Conservation (phyloP, 768 basidiomycete genomes). For the Lactarius indigo region DNA sequence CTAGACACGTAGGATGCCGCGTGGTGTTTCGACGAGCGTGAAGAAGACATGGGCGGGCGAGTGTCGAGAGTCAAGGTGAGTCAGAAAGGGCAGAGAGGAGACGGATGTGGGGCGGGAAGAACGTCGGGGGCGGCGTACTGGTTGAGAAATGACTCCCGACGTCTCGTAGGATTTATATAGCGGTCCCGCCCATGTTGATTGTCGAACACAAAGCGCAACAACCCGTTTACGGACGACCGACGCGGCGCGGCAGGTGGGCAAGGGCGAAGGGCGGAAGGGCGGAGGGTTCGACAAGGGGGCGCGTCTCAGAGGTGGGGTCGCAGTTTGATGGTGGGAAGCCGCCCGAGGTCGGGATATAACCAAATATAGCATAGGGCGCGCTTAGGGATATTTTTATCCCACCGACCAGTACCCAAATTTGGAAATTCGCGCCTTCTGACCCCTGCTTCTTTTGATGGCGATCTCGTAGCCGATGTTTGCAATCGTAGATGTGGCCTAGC, state of each 20-base stretch:
- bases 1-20: constrained; percentile 19
- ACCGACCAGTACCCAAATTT: not conserved
- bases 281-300: not conserved
- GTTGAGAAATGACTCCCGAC: constrained; percentile 15
- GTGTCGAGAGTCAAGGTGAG: constrained; percentile 16
- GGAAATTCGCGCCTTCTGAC: not conserved
- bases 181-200: not conserved
- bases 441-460: not conserved
- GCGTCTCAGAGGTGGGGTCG: not conserved
- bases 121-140: not conserved
- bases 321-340: not conserved
- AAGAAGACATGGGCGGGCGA: constrained; percentile 12
- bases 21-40: constrained; percentile 18
- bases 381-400: not conserved
- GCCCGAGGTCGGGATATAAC: constrained; percentile 7
- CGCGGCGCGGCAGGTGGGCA: not conserved
- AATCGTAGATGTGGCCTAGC: not conserved
- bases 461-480: not conserved
- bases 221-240: not conserved
- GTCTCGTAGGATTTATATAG: constrained; percentile 6
- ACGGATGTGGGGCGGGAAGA: not conserved
- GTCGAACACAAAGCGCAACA: constrained; percentile 9
- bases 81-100: not conserved
- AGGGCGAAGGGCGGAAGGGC: constrained; percentile 5
- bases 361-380: constrained; percentile 5